Percentiles rank a stretch among this genome's conserved stretches.
These are phyloP conservation scores for Coemansia sp. DNA, from an alignment of 192 early-diverging fungal species.

Conservation along the genomic window DNA sequence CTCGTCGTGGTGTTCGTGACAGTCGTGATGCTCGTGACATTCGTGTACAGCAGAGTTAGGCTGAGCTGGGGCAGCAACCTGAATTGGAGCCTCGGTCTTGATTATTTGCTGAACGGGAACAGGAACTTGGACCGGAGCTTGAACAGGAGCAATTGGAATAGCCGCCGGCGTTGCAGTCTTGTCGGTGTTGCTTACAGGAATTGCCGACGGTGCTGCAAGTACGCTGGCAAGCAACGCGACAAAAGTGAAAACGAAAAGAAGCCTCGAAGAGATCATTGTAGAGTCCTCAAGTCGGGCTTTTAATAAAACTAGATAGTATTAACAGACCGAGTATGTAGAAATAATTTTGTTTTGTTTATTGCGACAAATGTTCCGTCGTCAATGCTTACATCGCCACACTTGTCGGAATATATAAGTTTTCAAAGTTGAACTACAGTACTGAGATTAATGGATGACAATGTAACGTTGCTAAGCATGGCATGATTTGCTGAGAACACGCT, in stretches of 20 bases:
- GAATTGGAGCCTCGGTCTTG: neutral
- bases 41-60: neutral
- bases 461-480: too few relatives aligned
- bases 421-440: too few relatives aligned
- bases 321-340: neutral
- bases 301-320: too few relatives aligned
- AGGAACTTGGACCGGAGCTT: neutral
- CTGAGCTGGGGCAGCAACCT: constrained; percentile 2
- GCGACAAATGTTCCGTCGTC: too few relatives aligned
- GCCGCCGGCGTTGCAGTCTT: neutral
- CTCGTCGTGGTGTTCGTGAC: constrained; percentile 1
- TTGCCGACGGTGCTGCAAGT: constrained; percentile 9
- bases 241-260: constrained; percentile 5
- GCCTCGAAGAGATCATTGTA: constrained; percentile 16
- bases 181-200: neutral
- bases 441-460: too few relatives aligned
- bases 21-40: constrained; percentile 13
- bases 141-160: neutral
- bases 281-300: neutral
- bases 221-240: constrained; percentile 10
- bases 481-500: too few relatives aligned
- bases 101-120: constrained; percentile 5
- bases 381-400: too few relatives aligned
- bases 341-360: neutral
- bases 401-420: too few relatives aligned